Evolutionary conservation across 1,139 yeast genomes (phyloP), one percentile per base, ranked within the genome.

Genomic region (Sugiyamaella pinicola): DNA sequence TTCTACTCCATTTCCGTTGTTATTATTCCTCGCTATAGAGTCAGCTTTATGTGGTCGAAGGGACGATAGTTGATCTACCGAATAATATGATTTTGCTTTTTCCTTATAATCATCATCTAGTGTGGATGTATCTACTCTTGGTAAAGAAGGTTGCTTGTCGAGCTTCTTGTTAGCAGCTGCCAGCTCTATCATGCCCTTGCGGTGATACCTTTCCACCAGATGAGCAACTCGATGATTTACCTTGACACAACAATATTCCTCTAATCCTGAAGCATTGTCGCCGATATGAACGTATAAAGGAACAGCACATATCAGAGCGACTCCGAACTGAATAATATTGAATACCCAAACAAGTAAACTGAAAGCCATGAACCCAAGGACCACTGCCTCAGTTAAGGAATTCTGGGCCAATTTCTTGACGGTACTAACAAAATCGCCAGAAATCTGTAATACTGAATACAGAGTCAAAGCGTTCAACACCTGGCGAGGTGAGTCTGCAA

Each of bases 401-500:
- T 80, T 73, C 21, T 74, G 68, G 15, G 95, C 93, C 34, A 88
- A 81, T 2, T 69, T 59, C 57, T 75, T 72, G 42, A 89, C 79
- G 39, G 87, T 83, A 5, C 68, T 67, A 53, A 79, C 69, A 52
- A 86, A 79, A 54, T 78, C 77, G 55, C 71, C 74, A 43, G 69
- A 65, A 19, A 77, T 64, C 45, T 75, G 64, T 46, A 80, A 68
- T 17, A 81, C 81, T 2, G 81, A 76, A 64, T 84, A 76, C 34
- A 86, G 69, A 0, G 96, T 87, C 59, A 87, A 72, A 24, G 90
- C 86, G 66, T 89, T 89, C 61, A 89, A 80, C 2, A 85, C 85
- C 70, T 89, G 96, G 68, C 96, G 79, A n/a, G 96, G 96, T 4
- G 91, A 79, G 62, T 89, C 96, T 0, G 96, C 91, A 43, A 87